A percentile compares a stretch with the other conserved stretches of the same genome.
phyloP scores from a whole-genome alignment of 345 rosid species.

The Schrenkiella parvula region DNA sequence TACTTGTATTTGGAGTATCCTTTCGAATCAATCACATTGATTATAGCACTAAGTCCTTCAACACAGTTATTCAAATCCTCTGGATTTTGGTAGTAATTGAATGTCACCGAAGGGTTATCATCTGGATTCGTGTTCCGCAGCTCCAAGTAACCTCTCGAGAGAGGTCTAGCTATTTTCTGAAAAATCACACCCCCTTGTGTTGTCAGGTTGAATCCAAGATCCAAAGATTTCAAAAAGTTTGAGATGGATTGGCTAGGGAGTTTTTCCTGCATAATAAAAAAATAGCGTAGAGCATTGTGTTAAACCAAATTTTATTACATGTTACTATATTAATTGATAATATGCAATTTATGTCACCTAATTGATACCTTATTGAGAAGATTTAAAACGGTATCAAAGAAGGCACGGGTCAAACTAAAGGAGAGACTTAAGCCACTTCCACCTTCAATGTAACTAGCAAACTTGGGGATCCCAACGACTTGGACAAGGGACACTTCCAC shows the following conservation, averaged over 20 bases:
- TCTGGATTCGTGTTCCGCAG: slow-evolving; percentile 39
- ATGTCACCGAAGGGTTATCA: slow-evolving; percentile 56
- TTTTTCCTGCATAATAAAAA: neutral
- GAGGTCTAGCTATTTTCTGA: slow-evolving; percentile 48
- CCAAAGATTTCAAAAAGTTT: slow-evolving; percentile 31
- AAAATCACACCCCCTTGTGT: slow-evolving; percentile 45
- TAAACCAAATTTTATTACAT: neutral
- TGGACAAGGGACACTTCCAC: slow-evolving; percentile 59
- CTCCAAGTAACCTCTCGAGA: slow-evolving; percentile 52
- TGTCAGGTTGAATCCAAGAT: slow-evolving; percentile 29
- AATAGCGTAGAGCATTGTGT: neutral
- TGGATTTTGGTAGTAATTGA: slow-evolving; percentile 62
- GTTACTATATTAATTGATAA: neutral
- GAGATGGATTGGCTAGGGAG: slow-evolving; percentile 19
- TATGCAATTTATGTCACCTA: neutral
- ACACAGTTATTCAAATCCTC: slow-evolving; percentile 43
- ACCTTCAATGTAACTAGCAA: slow-evolving; percentile 51
- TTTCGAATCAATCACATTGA: slow-evolving; percentile 11
- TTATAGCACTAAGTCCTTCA: slow-evolving; percentile 46
- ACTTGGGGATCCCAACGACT: slow-evolving; percentile 56
- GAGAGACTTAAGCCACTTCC: slow-evolving; percentile 48
- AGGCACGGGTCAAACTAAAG: slow-evolving; percentile 36
- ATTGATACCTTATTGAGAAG: slow-evolving; percentile 40
- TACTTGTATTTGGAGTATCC: slow-evolving; percentile 49
- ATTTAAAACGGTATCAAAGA: slow-evolving; percentile 23